Percentiles rank a stretch among this genome's conserved stretches.
These are phyloP conservation scores for Zanthoxylum bungeanum DNA, from an alignment of 345 rosid species.

Conservation along the genomic window DNA sequence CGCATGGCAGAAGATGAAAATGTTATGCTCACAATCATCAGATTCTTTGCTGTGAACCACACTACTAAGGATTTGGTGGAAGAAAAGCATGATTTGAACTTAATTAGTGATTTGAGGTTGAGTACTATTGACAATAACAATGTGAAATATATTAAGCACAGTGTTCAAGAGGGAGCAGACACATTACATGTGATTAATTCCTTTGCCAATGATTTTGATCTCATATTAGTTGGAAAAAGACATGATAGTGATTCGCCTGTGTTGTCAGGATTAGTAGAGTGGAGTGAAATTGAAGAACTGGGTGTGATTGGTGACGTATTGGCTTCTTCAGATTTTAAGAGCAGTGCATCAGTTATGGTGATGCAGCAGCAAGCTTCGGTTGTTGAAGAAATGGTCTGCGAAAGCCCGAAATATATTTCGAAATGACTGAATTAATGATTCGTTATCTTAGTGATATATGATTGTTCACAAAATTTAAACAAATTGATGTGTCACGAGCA, in stretches of 20 bases:
- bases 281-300: constrained; percentile 37
- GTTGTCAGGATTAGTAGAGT: constrained; percentile 30
- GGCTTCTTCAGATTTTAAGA: constrained; percentile 33
- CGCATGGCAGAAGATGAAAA: constrained; percentile 26
- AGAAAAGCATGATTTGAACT: constrained; percentile 20
- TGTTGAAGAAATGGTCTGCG: neutral
- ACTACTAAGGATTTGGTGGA: constrained; percentile 26
- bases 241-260: constrained; percentile 26
- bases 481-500: no score
- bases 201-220: constrained; percentile 28
- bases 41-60: constrained; percentile 17
- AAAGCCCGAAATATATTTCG: neutral
- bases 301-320: constrained; percentile 42
- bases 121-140: neutral
- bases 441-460: constrained; percentile 17
- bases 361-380: constrained; percentile 36
- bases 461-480: neutral
- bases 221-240: constrained; percentile 40
- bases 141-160: constrained; percentile 25
- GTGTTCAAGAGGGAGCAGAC: constrained; percentile 19
- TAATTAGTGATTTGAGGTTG: constrained; percentile 28
- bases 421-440: neutral
- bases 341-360: constrained; percentile 34
- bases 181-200: constrained; percentile 19
- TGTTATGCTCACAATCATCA: constrained; percentile 26